Evolutionary conservation across 1,284 basidiomycete genomes (phyloP).

Genomic region (Malassezia slooffiae): DNA sequence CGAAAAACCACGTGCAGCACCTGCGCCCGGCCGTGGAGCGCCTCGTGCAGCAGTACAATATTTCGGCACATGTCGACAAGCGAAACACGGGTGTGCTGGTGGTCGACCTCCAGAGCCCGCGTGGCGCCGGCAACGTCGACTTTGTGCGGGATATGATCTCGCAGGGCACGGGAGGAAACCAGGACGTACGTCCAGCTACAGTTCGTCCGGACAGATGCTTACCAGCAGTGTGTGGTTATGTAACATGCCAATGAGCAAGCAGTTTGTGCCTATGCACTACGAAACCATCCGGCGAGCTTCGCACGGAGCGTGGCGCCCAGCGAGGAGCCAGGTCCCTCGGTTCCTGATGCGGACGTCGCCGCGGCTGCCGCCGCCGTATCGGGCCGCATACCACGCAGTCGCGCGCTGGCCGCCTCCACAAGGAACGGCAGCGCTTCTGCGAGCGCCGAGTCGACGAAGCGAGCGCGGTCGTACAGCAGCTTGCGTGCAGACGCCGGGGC

Average conservation of each 20-base stretch:
- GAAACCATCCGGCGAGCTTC: too few relatives aligned
- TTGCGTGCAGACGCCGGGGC: slow-evolving; percentile 31
- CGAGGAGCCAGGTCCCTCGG: too few relatives aligned
- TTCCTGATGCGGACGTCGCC: too few relatives aligned
- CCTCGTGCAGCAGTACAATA: slow-evolving; percentile 62
- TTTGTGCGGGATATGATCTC: slow-evolving; percentile 37
- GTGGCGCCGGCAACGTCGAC: slow-evolving; percentile 36
- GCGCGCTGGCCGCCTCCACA: slow-evolving; percentile 7
- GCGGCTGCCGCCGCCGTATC: too few relatives aligned
- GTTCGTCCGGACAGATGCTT: too few relatives aligned
- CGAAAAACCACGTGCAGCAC: slow-evolving; percentile 65
- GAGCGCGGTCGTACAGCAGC: slow-evolving; percentile 2
- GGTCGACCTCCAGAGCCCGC: slow-evolving; percentile 58
- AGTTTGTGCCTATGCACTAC: background rate
- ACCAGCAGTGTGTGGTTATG: slow-evolving; percentile 16
- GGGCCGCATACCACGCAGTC: slow-evolving; percentile 5
- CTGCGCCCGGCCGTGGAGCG: slow-evolving; percentile 86
- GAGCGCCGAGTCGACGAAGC: slow-evolving; percentile 1
- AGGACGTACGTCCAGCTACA: too few relatives aligned
- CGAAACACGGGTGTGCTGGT: slow-evolving; percentile 74
- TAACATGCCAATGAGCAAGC: slow-evolving; percentile 3
- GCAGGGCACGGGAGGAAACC: slow-evolving; percentile 33
- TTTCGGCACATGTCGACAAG: slow-evolving; percentile 62
- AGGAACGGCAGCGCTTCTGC: slow-evolving; percentile 3
- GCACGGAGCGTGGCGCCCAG: too few relatives aligned